Base-by-base conservation (phyloP, 371 early-diverging fungal genomes). In the Batkoa obscura region DNA sequence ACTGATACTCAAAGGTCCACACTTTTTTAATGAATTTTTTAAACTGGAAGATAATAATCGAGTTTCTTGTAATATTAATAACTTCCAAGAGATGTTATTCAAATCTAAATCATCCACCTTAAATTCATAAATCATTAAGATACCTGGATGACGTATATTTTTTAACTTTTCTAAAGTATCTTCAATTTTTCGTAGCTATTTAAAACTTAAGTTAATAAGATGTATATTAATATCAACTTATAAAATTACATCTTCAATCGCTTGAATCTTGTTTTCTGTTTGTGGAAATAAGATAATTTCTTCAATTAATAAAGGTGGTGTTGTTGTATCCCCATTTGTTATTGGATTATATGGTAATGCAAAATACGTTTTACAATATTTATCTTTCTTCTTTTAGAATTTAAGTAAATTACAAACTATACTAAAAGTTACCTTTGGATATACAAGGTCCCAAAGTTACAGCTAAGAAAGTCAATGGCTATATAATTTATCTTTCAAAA, bases 221-320 rank as follows among this genome's bases (percentile, higher is more conserved):
- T 37, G n/a, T n/a, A 30, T 15, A 4, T 17, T 15, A 50, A 33
- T 5, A 15, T 2, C 12, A n/a, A 53, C 53, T 31, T 53, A 17
- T 53, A 38, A n/a, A 15, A 53, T 53, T 15, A 39, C 53, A 17
- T 37, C 23, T 3, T 15, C 8, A 13, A 38, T 32, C 8, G 35
- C n/a, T 9, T 53, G 23, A 41, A 33, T 37, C 57, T 65, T 48
- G 60, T 65, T 31, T 23, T 23, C 23, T 23, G 23, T 23, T 15
- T 17, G 35, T 9, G 53, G 53, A 3, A 53, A 10, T 6, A 53
- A n/a, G 5, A 41, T 3, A 8, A 41, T 34, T 38, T 53, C 53
- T 23, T 53, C 53, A n/a, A 53, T 41, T 5, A 39, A 10, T 37
- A 53, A n/a, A 0, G 53, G 53, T 0, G 34, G 34, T 9, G 39